Percentiles rank a stretch among this genome's conserved stretches.
phyloP scores from a whole-genome alignment of 352 stramenopile species.

The Phytophthora fragariae region DNA sequence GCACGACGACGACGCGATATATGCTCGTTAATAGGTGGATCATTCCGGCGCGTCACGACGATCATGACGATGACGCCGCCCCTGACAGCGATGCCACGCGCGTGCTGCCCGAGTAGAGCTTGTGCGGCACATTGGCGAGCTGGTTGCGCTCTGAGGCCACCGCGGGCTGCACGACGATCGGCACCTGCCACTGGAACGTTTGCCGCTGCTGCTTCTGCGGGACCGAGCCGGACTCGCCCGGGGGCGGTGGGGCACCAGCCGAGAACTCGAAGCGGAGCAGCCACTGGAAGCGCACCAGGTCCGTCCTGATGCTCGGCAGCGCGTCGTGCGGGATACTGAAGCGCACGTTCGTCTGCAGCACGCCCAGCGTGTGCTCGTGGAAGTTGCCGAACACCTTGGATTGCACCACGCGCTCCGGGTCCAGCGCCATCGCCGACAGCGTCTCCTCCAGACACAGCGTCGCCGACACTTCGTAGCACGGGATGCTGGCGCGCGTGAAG shows the following conservation, averaged over 20 bases:
- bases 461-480: constrained; percentile 56
- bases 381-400: constrained; percentile 59
- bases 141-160: constrained; percentile 40
- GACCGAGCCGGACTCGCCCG: not conserved
- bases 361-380: constrained; percentile 51
- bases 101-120: constrained; percentile 58
- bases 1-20: not conserved
- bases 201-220: constrained; percentile 32
- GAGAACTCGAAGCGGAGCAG: constrained; percentile 73
- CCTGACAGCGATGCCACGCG: constrained; percentile 33
- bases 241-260: constrained; percentile 19
- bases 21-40: constrained; percentile 11
- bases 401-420: constrained; percentile 62
- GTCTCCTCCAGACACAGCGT: constrained; percentile 63
- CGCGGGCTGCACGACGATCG: constrained; percentile 52
- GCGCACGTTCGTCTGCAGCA: constrained; percentile 63
- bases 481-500: constrained; percentile 62
- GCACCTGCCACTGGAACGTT: constrained; percentile 66
- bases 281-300: constrained; percentile 72
- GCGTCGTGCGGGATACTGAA: constrained; percentile 67
- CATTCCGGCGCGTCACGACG: constrained; percentile 7
- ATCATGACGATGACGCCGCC: constrained; percentile 9
- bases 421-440: constrained; percentile 58
- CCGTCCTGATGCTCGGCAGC: constrained; percentile 62
- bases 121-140: constrained; percentile 64